These are phyloP conservation scores for Prunus campanulata DNA, from an alignment of 306 rosid species.

Conservation along the genomic window DNA sequence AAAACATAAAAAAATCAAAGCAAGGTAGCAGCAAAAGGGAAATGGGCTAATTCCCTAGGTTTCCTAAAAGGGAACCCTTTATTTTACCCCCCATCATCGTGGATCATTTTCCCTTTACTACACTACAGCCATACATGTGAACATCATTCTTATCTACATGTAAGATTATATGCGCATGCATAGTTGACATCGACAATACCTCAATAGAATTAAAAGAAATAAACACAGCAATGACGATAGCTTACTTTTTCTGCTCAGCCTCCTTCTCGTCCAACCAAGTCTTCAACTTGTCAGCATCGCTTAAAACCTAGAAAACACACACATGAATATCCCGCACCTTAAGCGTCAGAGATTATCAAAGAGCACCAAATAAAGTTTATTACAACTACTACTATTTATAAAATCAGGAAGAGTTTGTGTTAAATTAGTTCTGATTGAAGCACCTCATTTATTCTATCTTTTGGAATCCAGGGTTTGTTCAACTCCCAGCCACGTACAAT, in stretches of 20 bases:
- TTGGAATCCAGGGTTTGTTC: conserved; percentile 79
- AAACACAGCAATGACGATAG: conserved; percentile 4
- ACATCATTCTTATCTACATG: neutral
- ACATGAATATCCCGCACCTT: conserved; percentile 22
- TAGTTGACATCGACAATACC: neutral
- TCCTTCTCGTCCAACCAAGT: conserved; percentile 81
- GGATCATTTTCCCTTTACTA: neutral
- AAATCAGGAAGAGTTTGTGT: neutral
- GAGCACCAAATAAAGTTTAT: neutral
- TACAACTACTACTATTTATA: neutral
- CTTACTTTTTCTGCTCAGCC: conserved; percentile 82
- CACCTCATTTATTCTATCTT: conserved; percentile 75
- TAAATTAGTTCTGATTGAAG: conserved; percentile 7
- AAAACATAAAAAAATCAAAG: neutral
- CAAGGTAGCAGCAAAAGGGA: neutral
- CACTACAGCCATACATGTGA: neutral
- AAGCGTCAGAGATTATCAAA: neutral
- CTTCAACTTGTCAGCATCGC: conserved; percentile 62
- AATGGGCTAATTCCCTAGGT: neutral
- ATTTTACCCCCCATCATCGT: neutral
- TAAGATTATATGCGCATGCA: neutral
- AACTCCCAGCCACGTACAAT: conserved; percentile 67
- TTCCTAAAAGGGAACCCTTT: neutral
- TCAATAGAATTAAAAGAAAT: conserved; percentile 1
- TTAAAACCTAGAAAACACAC: conserved; percentile 46